Evolutionary conservation across 1,284 basidiomycete genomes (phyloP).

Genomic region (Vanrija sp.): DNA sequence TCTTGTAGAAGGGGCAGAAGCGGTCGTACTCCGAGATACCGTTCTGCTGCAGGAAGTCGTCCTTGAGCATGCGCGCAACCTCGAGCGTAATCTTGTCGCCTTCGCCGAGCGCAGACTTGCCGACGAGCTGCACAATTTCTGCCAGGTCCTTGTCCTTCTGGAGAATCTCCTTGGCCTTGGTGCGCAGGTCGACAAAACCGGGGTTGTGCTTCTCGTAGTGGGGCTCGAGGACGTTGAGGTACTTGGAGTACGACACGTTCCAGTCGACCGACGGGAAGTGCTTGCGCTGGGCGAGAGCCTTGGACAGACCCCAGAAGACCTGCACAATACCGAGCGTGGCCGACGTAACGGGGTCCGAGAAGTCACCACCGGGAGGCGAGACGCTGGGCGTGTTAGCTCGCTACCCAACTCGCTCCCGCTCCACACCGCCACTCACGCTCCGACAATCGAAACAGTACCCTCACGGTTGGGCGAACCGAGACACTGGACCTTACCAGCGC

Average conservation of each 20-base stretch:
- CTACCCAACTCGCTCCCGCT: too few species aligned
- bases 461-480: slow-evolving; percentile 82
- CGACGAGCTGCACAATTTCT: slow-evolving; percentile 98
- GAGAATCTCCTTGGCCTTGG: slow-evolving; percentile 89
- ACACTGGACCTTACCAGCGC: slow-evolving; percentile 94
- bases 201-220: slow-evolving; percentile 88
- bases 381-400: slow-evolving; percentile 67
- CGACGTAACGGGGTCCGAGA: slow-evolving; percentile 97
- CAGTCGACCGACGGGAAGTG: slow-evolving; percentile 99
- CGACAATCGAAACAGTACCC: slow-evolving; percentile 96
- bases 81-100: slow-evolving; percentile 98
- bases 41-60: slow-evolving; percentile 98
- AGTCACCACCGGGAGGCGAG: slow-evolving; percentile 97
- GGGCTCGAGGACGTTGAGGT: slow-evolving; percentile 89
- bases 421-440: slow-evolving; percentile 60
- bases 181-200: slow-evolving; percentile 88
- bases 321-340: slow-evolving; percentile 98
- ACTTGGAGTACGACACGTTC: slow-evolving; percentile 98
- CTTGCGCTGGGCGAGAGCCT: slow-evolving; percentile 77
- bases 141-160: slow-evolving; percentile 98
- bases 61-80: slow-evolving; percentile 91
- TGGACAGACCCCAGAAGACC: slow-evolving; percentile 65
- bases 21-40: slow-evolving; percentile 98
- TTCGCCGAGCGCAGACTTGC: slow-evolving; percentile 96
- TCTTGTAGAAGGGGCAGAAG: slow-evolving; percentile 98